Conservation (phyloP, 257 asterid species). For the Solanum neorickii region DNA sequence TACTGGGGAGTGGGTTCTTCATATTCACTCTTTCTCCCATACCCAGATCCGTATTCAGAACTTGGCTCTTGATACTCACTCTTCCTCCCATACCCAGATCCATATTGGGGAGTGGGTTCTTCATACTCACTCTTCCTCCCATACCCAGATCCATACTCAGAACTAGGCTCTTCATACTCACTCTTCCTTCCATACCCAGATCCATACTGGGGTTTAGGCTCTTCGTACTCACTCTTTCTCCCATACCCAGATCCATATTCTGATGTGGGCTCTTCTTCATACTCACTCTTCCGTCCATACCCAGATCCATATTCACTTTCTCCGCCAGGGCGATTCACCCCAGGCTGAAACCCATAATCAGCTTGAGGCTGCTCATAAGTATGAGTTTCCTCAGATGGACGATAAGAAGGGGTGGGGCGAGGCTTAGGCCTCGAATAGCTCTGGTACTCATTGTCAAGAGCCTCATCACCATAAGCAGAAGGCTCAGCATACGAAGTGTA, state of each 20-base stretch:
- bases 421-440: slow-evolving; percentile 63
- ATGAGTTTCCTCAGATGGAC: slow-evolving; percentile 1
- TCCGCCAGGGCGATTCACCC: slow-evolving; percentile 21
- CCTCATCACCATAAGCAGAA: slow-evolving; percentile 65
- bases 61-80: slow-evolving; percentile 1
- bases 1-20: slow-evolving; percentile 12
- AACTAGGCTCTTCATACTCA: not conserved
- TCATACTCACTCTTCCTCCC: slow-evolving; percentile 11
- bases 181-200: slow-evolving; percentile 3
- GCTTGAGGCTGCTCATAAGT: slow-evolving; percentile 24
- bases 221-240: not conserved
- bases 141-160: slow-evolving; percentile 16
- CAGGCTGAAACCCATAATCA: slow-evolving; percentile 30
- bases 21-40: slow-evolving; percentile 16
- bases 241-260: slow-evolving; percentile 22
- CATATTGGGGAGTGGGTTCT: slow-evolving; percentile 9
- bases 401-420: slow-evolving; percentile 31
- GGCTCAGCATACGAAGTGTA: slow-evolving; percentile 63
- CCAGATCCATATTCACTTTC: slow-evolving; percentile 22
- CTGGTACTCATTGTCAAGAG: slow-evolving; percentile 67
- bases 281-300: slow-evolving; percentile 12
- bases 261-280: slow-evolving; percentile 1
- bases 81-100: slow-evolving; percentile 16
- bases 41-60: slow-evolving; percentile 8
- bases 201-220: not conserved